phyloP scores from a whole-genome alignment of 495 filamentous ascomycete genomes.

The Aspergillus coremiiformis region DNA sequence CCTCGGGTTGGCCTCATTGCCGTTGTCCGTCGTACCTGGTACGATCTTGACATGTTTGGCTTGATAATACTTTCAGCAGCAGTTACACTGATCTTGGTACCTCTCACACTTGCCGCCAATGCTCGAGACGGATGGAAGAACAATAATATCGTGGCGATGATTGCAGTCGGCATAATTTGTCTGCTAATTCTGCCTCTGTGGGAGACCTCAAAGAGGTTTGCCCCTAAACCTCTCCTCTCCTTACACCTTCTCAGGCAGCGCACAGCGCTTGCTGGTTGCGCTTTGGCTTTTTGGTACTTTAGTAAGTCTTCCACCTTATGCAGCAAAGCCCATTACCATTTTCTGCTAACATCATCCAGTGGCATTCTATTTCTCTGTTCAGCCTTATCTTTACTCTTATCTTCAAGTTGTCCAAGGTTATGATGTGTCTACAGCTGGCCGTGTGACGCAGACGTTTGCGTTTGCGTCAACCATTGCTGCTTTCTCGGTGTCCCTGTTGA shows the following conservation, averaged over 20 bases:
- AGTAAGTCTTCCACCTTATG: conserved; percentile 20
- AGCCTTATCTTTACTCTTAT: conserved; percentile 64
- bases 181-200: conserved; percentile 52
- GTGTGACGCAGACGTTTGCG: conserved; percentile 62
- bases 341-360: conserved; percentile 34
- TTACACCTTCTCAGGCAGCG: conserved; percentile 53
- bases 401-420: conserved; percentile 62
- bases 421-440: conserved; percentile 54
- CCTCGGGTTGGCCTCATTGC: conserved; percentile 28
- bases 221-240: conserved; percentile 51
- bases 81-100: conserved; percentile 52
- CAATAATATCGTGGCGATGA: conserved; percentile 50
- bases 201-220: conserved; percentile 49
- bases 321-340: not conserved
- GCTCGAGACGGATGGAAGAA: conserved; percentile 47
- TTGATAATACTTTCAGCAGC: conserved; percentile 49
- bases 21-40: conserved; percentile 40
- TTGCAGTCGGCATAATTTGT: conserved; percentile 50
- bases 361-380: conserved; percentile 60
- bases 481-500: conserved; percentile 52
- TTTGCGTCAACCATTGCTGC: conserved; percentile 62
- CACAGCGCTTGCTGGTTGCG: conserved; percentile 53
- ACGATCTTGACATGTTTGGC: conserved; percentile 51
- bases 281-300: conserved; percentile 56
- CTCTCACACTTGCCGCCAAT: conserved; percentile 49